Evolutionary conservation across 2,329 filamentous ascomycete genomes (phyloP).

Genomic region (Aspergillus udagawae): DNA sequence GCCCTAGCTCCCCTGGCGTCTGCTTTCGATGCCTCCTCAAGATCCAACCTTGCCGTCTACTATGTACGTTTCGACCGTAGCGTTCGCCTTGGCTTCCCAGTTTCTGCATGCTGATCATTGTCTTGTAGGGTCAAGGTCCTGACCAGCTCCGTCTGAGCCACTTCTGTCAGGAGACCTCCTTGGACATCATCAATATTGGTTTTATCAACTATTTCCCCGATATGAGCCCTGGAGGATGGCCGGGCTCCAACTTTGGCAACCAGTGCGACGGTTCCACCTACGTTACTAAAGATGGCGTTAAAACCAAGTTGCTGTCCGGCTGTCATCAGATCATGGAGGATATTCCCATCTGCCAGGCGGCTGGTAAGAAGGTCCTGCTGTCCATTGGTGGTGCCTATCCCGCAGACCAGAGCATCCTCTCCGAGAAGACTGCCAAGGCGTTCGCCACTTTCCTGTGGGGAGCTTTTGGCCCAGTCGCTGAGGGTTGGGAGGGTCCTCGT

Average conservation of each 20-base stretch:
- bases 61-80: constrained; percentile 36
- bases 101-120: constrained; percentile 7
- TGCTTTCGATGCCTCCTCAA: constrained; percentile 39
- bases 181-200: constrained; percentile 55
- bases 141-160: constrained; percentile 46
- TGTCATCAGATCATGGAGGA: constrained; percentile 45
- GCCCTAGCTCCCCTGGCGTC: constrained; percentile 31
- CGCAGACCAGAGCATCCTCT: constrained; percentile 41
- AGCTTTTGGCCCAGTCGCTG: constrained; percentile 45
- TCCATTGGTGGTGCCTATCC: constrained; percentile 46
- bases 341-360: constrained; percentile 37
- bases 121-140: constrained; percentile 48
- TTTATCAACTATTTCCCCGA: constrained; percentile 55
- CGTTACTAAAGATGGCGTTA: constrained; percentile 31
- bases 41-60: constrained; percentile 51
- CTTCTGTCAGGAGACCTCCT: constrained; percentile 48
- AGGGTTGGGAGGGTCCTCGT: constrained; percentile 38
- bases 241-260: constrained; percentile 55
- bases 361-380: constrained; percentile 44
- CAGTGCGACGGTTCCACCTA: constrained; percentile 46
- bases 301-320: constrained; percentile 39
- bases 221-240: constrained; percentile 42
- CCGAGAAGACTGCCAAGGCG: constrained; percentile 36
- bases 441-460: constrained; percentile 51
- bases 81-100: background rate